These are phyloP conservation scores for Fusarium hainanense DNA, from an alignment of 2,329 filamentous ascomycete species.

Conservation along the genomic window DNA sequence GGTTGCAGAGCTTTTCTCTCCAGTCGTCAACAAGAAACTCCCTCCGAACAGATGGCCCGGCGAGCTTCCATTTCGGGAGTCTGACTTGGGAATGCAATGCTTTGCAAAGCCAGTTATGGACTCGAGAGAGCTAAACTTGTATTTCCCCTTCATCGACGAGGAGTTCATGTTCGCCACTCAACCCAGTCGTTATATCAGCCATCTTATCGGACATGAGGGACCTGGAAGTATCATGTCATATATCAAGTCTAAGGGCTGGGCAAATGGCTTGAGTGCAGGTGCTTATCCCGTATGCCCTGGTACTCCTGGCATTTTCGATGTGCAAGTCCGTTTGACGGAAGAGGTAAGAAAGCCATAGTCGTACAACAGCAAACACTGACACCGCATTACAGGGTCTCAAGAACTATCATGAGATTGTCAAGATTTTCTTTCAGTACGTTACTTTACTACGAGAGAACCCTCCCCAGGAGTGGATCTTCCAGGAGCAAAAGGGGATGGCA, in stretches of 20 bases:
- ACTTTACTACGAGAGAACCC: conserved; percentile 82
- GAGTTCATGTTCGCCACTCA: conserved; percentile 82
- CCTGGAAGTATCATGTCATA: conserved; percentile 92
- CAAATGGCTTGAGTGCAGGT: conserved; percentile 83
- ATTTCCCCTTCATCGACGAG: conserved; percentile 88
- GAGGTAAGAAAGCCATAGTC: conserved; percentile 63
- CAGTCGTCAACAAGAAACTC: conserved; percentile 84
- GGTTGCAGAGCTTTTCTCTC: conserved; percentile 85
- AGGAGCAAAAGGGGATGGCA: conserved; percentile 89
- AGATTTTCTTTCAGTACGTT: conserved; percentile 91
- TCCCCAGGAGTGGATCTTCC: conserved; percentile 92
- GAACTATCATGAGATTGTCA: conserved; percentile 83
- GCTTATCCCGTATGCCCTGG: conserved; percentile 81
- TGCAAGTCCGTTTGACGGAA: conserved; percentile 83
- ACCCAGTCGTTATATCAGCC: conserved; percentile 86
- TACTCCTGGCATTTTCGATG: conserved; percentile 79
- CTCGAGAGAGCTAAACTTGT: conserved; percentile 79
- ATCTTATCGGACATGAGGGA: conserved; percentile 91
- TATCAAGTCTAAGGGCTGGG: conserved; percentile 91
- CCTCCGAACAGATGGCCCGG: conserved; percentile 67
- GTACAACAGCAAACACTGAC: conserved; percentile 12
- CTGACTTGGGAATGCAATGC: conserved; percentile 72
- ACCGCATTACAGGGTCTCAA: conserved; percentile 67
- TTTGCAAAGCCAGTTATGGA: conserved; percentile 96
- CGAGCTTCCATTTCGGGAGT: conserved; percentile 61